These are phyloP conservation scores for Gaeumannomyces tritici DNA, from an alignment of 2,329 filamentous ascomycete genomes.

Conservation along the genomic window DNA sequence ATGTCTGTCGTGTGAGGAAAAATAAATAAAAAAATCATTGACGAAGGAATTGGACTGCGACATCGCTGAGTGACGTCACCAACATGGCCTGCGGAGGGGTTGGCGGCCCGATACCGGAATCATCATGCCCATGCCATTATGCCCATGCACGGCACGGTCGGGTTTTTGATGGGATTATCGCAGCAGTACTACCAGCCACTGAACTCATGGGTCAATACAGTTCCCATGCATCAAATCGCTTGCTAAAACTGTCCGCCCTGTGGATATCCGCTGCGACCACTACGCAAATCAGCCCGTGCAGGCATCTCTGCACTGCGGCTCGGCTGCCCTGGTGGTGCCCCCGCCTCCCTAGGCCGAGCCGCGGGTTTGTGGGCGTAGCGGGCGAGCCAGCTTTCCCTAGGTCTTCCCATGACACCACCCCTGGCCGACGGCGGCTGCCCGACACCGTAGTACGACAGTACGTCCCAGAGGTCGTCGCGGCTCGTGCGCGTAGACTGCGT, in stretches of 20 bases:
- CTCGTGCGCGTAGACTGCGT: not conserved
- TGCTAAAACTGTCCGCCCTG: no score
- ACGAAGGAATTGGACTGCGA: no score
- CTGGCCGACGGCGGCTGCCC: not conserved
- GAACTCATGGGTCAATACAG: no score
- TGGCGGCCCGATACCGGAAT: not conserved
- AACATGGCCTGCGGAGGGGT: no score
- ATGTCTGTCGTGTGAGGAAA: no score
- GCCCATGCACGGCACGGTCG: no score
- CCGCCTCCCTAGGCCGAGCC: not conserved
- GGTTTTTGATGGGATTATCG: no score
- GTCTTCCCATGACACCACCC: no score
- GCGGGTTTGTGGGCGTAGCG: not conserved
- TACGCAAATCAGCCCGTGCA: not conserved
- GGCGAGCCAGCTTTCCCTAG: no score
- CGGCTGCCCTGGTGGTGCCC: not conserved
- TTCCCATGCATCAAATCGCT: not conserved
- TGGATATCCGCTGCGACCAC: not conserved
- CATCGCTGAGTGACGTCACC: not conserved
- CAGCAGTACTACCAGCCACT: no score
- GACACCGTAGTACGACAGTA: not conserved
- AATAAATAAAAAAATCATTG: no score
- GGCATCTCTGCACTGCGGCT: not conserved
- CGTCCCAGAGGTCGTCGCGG: not conserved
- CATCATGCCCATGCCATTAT: no score